Evolutionary conservation across 2,329 filamentous ascomycete genomes (phyloP).

Genomic region (Claviceps purpurea): DNA sequence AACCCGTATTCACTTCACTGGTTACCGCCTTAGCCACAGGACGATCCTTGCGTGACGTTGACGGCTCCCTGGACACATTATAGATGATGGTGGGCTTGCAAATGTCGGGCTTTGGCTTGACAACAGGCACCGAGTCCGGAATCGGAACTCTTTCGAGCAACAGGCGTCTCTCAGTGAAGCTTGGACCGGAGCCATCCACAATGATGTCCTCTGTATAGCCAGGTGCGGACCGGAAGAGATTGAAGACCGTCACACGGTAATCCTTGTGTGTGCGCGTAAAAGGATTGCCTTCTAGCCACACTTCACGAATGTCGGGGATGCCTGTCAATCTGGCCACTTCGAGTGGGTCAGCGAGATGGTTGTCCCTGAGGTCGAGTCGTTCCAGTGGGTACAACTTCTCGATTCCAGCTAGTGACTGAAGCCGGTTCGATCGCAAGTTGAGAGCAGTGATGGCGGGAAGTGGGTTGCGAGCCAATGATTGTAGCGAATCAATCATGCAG

Average conservation of each 20-base stretch:
- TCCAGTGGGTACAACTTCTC: conserved; percentile 83
- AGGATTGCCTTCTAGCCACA: conserved; percentile 86
- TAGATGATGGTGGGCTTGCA: conserved; percentile 53
- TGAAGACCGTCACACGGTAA: conserved; percentile 87
- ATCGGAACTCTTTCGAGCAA: conserved; percentile 72
- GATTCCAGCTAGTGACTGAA: conserved; percentile 77
- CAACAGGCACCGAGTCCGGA: conserved; percentile 60
- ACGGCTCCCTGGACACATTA: conserved; percentile 32
- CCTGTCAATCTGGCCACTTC: conserved; percentile 82
- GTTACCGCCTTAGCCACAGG: conserved; percentile 37
- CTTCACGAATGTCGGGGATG: conserved; percentile 81
- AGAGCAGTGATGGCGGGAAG: conserved; percentile 87
- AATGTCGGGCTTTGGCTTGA: conserved; percentile 55
- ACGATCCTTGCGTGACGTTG: conserved; percentile 46
- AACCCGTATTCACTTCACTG: conserved; percentile 44
- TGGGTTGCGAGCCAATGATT: conserved; percentile 73
- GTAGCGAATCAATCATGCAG: conserved; percentile 93
- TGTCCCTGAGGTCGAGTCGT: conserved; percentile 81
- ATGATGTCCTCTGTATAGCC: conserved; percentile 84
- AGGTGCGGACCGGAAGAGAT: conserved; percentile 79
- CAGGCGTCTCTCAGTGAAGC: conserved; percentile 73
- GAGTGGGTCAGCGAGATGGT: conserved; percentile 76
- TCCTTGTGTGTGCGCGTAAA: conserved; percentile 77
- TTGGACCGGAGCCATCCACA: conserved; percentile 73
- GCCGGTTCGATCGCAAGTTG: conserved; percentile 78